Conservation (phyloP, 208 protist genomes). For the Trypanosoma scelopori region DNA sequence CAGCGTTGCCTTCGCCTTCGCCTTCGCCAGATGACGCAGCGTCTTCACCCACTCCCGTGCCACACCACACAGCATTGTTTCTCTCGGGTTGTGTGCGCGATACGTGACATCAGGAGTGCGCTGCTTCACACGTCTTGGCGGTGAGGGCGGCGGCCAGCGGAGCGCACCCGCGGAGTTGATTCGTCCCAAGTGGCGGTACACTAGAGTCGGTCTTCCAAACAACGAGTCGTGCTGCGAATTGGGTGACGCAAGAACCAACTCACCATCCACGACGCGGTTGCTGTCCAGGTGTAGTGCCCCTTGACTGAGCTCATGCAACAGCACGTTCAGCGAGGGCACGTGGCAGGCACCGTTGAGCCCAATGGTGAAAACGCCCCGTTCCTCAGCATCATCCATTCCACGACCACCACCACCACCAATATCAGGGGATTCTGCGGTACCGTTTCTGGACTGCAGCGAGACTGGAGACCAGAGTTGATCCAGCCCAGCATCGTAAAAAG, state of each 20-base stretch:
- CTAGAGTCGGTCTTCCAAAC: neutral
- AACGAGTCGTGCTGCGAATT: no score
- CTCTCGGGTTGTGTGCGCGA: neutral
- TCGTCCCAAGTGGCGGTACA: constrained; percentile 13
- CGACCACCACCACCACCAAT: neutral
- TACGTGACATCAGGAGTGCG: neutral
- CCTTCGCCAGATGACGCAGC: constrained; percentile 5
- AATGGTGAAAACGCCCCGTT: neutral
- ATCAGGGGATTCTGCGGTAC: neutral
- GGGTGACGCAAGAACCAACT: constrained; percentile 8
- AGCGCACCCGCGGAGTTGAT: constrained; percentile 17
- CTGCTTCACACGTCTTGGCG: neutral
- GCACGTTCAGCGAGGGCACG: constrained; percentile 45
- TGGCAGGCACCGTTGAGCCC: constrained; percentile 42
- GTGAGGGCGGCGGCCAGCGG: neutral
- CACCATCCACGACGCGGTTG: constrained; percentile 24
- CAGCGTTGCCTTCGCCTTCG: neutral
- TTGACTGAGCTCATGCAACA: constrained; percentile 30
- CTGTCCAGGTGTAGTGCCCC: constrained; percentile 19
- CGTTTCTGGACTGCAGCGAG: neutral
- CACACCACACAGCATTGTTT: constrained; percentile 21
- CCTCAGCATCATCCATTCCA: neutral
- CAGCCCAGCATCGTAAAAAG: constrained; percentile 8
- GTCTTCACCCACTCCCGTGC: constrained; percentile 6
- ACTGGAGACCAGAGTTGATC: constrained; percentile 4